Percentiles rank a stretch among this genome's conserved stretches.
phyloP scores from a whole-genome alignment of 2,329 filamentous ascomycete species.

The Trichophyton verrucosum region DNA sequence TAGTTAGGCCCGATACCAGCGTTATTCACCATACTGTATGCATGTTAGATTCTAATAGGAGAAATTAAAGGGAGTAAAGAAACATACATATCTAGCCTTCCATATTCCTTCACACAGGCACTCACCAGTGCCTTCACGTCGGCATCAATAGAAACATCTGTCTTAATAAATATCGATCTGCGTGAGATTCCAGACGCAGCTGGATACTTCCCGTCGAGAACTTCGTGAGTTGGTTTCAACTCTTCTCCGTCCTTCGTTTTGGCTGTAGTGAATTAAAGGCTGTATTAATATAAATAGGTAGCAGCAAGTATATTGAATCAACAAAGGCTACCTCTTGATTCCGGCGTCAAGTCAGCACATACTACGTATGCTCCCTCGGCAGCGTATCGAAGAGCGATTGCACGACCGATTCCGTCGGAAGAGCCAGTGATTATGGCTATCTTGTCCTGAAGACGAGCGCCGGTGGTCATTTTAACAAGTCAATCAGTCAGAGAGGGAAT shows the following conservation, averaged over 20 bases:
- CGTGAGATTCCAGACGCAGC: neutral
- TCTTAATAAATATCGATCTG: conserved; percentile 30
- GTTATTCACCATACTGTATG: conserved; percentile 35
- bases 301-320: neutral
- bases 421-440: conserved; percentile 17
- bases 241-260: neutral
- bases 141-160: conserved; percentile 30
- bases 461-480: neutral
- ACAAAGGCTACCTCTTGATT: conserved; percentile 9
- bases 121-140: conserved; percentile 30
- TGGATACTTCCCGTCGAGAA: conserved; percentile 11
- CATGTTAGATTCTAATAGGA: neutral
- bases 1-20: conserved; percentile 34
- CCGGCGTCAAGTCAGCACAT: conserved; percentile 14
- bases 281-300: neutral
- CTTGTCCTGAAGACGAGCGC: conserved; percentile 10
- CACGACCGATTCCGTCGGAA: conserved; percentile 15
- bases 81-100: conserved; percentile 34
- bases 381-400: conserved; percentile 15
- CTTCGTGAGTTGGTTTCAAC: conserved; percentile 14
- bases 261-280: neutral
- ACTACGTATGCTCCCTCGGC: conserved; percentile 16
- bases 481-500: neutral
- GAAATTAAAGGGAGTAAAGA: neutral
- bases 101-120: conserved; percentile 25